These are phyloP conservation scores for Apiotrichum montevideense DNA, from an alignment of 1,284 basidiomycete genomes.

Conservation along the genomic window DNA sequence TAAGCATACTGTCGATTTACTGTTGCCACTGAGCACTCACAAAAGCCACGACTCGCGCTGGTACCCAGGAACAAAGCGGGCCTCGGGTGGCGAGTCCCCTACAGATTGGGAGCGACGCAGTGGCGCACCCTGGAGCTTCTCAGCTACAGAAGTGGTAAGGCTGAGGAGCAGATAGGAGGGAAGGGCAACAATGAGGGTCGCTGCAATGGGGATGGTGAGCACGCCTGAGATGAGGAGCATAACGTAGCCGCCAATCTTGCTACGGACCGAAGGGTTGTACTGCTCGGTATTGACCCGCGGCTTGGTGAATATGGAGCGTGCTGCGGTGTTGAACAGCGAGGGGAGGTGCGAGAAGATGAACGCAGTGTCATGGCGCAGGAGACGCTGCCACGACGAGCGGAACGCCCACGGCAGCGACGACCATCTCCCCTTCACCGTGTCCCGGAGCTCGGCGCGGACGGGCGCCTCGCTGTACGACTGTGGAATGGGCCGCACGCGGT, in stretches of 20 bases:
- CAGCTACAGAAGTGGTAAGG: neutral
- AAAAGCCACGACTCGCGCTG: slow-evolving; percentile 20
- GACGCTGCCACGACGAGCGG: neutral
- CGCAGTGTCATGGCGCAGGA: neutral
- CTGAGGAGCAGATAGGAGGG: neutral
- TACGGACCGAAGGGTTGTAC: neutral
- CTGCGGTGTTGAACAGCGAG: neutral
- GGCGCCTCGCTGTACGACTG: neutral
- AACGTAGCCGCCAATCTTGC: neutral
- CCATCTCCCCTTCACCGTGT: neutral
- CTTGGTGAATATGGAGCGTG: neutral
- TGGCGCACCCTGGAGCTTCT: neutral
- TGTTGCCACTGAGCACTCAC: neutral
- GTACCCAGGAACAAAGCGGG: slow-evolving; percentile 1
- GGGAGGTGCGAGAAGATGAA: neutral
- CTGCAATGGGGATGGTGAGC: neutral
- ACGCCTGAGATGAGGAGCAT: neutral
- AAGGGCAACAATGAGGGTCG: neutral
- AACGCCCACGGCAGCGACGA: neutral
- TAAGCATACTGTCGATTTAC: neutral
- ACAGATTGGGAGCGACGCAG: neutral
- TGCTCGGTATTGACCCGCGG: neutral
- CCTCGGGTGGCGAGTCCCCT: neutral
- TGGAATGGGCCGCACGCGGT: neutral
- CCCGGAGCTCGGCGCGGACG: no score